Evolutionary conservation across 169 alveolate species (phyloP).

Genomic region (Hammondia hammondi): DNA sequence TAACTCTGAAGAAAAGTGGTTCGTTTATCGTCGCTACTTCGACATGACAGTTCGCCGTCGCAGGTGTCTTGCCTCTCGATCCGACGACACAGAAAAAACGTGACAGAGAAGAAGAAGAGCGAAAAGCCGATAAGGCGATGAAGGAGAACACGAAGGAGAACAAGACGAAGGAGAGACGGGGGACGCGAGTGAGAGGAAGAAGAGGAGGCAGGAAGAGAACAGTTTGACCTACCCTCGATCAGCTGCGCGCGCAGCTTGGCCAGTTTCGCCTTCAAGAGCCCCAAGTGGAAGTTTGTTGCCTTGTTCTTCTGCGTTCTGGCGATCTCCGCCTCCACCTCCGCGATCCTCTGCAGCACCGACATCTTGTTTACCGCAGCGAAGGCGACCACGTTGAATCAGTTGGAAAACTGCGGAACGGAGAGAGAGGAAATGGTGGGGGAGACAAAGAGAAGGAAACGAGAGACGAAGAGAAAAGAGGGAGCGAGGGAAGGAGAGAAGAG

Average conservation of each 20-base stretch:
- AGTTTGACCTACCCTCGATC: constrained; percentile 35
- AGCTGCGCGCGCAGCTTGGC: constrained; percentile 95
- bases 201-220: not conserved
- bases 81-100: too few relatives aligned
- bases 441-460: not conserved
- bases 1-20: too few relatives aligned
- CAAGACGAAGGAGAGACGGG: not conserved
- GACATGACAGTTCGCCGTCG: too few relatives aligned
- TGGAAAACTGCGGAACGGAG: not conserved
- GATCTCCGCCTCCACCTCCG: constrained; percentile 97
- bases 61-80: too few relatives aligned
- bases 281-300: constrained; percentile 96
- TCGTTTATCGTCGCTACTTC: too few relatives aligned
- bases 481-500: not conserved
- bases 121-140: not conserved
- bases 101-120: too few relatives aligned
- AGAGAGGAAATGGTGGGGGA: not conserved
- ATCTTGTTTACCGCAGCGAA: not conserved
- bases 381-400: not conserved
- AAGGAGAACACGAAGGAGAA: not conserved
- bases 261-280: constrained; percentile 96
- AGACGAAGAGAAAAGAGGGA: not conserved
- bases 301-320: constrained; percentile 98
- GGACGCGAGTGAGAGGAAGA: not conserved
- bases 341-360: constrained; percentile 61